Evolutionary conservation across 495 filamentous ascomycete genomes (phyloP).

Genomic region (Penicillium canariense): DNA sequence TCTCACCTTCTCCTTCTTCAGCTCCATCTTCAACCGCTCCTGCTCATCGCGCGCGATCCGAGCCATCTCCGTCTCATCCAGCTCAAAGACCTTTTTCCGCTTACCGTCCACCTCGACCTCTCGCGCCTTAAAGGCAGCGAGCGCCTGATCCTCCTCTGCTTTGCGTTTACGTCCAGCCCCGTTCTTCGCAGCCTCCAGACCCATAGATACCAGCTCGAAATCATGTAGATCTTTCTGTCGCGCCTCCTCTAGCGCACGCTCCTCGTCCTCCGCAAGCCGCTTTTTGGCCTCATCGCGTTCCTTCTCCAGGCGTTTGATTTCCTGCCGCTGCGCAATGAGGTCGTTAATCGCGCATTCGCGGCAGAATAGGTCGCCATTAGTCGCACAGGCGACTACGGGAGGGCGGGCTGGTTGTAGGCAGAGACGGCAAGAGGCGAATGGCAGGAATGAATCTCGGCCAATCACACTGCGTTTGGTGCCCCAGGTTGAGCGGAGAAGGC

Average conservation of each 20-base stretch:
- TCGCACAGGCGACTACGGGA: slow-evolving; percentile 75
- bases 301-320: slow-evolving; percentile 81
- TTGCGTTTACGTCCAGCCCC: slow-evolving; percentile 27
- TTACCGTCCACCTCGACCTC: slow-evolving; percentile 62
- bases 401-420: slow-evolving; percentile 81
- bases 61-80: slow-evolving; percentile 77
- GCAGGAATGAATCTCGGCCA: slow-evolving; percentile 86
- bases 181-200: slow-evolving; percentile 29
- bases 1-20: slow-evolving; percentile 72
- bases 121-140: slow-evolving; percentile 49
- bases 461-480: slow-evolving; percentile 81
- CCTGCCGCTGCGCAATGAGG: slow-evolving; percentile 84
- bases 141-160: slow-evolving; percentile 26
- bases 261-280: slow-evolving; percentile 40
- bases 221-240: slow-evolving; percentile 33
- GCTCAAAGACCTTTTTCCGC: slow-evolving; percentile 59
- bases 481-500: slow-evolving; percentile 75
- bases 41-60: slow-evolving; percentile 68
- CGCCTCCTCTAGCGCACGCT: slow-evolving; percentile 36
- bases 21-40: slow-evolving; percentile 61
- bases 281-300: slow-evolving; percentile 54
- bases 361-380: slow-evolving; percentile 91
- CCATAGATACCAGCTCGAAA: slow-evolving; percentile 46
- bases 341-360: slow-evolving; percentile 91
- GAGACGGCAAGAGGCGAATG: slow-evolving; percentile 86